phyloP scores from a whole-genome alignment of 495 filamentous ascomycete genomes.

The Penicillium daleae region DNA sequence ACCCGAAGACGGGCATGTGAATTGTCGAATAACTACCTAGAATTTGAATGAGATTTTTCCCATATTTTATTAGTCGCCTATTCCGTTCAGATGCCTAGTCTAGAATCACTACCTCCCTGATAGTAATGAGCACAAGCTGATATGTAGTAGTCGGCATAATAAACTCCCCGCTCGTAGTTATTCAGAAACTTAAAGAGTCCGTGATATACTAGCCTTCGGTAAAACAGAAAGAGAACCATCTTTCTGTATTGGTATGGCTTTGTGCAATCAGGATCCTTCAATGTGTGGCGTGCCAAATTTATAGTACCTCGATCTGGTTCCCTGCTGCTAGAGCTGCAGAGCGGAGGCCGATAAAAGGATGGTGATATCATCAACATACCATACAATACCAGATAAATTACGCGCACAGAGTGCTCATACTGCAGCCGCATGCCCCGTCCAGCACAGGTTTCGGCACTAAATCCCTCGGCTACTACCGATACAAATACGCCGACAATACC shows the following conservation, averaged over 20 bases:
- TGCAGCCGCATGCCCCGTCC: neutral
- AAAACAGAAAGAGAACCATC: neutral
- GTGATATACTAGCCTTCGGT: neutral
- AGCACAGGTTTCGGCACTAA: neutral
- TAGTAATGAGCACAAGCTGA: neutral
- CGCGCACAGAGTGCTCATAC: neutral
- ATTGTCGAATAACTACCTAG: neutral
- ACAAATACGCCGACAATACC: slow-evolving; percentile 14
- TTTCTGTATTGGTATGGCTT: neutral
- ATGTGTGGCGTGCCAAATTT: neutral
- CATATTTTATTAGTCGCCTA: neutral
- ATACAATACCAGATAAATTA: slow-evolving; percentile 14
- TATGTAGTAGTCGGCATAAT: neutral
- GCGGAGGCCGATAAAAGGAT: slow-evolving; percentile 5
- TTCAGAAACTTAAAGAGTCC: neutral
- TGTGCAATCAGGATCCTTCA: neutral
- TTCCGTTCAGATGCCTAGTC: neutral
- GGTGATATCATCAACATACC: slow-evolving; percentile 25
- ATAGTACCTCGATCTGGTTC: neutral
- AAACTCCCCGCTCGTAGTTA: neutral
- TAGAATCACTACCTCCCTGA: neutral
- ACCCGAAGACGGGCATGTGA: neutral
- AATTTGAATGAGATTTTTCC: neutral
- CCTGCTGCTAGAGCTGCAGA: slow-evolving; percentile 1
- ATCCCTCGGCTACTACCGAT: neutral